These are phyloP conservation scores for Coemansia sp. DNA, from an alignment of 192 early-diverging fungal genomes.

Conservation along the genomic window DNA sequence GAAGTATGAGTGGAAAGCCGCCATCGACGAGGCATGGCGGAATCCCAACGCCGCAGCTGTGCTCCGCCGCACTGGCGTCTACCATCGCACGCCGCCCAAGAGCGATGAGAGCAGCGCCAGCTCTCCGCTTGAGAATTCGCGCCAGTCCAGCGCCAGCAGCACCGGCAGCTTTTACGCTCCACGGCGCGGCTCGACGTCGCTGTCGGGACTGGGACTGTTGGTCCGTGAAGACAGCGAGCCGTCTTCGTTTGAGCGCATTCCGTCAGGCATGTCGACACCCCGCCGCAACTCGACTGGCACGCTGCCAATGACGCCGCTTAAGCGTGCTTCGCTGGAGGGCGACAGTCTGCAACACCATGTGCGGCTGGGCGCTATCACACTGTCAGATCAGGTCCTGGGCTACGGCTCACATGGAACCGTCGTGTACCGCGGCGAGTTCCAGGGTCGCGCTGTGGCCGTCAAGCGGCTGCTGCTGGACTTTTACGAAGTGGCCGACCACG, in stretches of 20 bases:
- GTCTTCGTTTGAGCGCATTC: slow-evolving; percentile 31
- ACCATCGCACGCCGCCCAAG: slow-evolving; percentile 12
- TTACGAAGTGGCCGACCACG: slow-evolving; percentile 93
- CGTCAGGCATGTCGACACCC: slow-evolving; percentile 33
- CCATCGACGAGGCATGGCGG: slow-evolving; percentile 51
- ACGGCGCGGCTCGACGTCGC: slow-evolving; percentile 37
- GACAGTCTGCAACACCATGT: slow-evolving; percentile 18
- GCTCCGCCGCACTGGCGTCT: slow-evolving; percentile 43
- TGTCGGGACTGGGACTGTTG: slow-evolving; percentile 22
- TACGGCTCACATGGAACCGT: slow-evolving; percentile 97
- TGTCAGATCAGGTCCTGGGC: slow-evolving; percentile 67
- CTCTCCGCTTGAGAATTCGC: slow-evolving; percentile 13
- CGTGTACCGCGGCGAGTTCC: slow-evolving; percentile 91
- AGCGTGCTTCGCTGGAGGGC: slow-evolving; percentile 13
- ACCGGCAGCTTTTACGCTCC: slow-evolving; percentile 4
- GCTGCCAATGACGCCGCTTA: slow-evolving; percentile 39
- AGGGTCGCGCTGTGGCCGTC: slow-evolving; percentile 88
- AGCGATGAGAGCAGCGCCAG: slow-evolving; percentile 5
- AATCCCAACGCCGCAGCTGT: slow-evolving; percentile 50
- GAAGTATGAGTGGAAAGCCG: slow-evolving; percentile 45
- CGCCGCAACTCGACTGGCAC: slow-evolving; percentile 50
- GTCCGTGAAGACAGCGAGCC: slow-evolving; percentile 40
- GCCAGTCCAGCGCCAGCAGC: slow-evolving; percentile 24
- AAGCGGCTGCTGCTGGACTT: slow-evolving; percentile 93
- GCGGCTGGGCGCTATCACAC: slow-evolving; percentile 55